Evolutionary conservation across 78 protist genomes (phyloP).

Genomic region (Emiliania huxleyi): DNA sequence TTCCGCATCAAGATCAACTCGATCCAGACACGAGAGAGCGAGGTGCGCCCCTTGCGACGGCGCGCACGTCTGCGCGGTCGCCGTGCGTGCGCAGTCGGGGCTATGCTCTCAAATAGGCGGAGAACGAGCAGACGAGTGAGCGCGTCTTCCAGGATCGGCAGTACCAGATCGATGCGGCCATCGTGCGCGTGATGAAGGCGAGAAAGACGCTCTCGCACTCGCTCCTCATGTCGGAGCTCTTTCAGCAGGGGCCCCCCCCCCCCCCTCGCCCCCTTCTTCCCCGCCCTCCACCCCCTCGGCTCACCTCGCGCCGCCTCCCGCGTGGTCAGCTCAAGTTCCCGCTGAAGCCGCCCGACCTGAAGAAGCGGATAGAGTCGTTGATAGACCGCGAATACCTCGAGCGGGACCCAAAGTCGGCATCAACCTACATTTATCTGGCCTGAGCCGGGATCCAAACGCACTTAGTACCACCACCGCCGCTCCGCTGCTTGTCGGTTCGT

Average conservation of each 20-base stretch:
- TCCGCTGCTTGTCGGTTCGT: too few relatives aligned
- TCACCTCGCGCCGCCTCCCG: too few relatives aligned
- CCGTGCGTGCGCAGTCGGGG: too few relatives aligned
- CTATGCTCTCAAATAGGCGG: too few relatives aligned
- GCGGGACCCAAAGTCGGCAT: slow-evolving; percentile 35
- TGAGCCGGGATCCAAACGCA: too few relatives aligned
- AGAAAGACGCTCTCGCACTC: slow-evolving; percentile 74
- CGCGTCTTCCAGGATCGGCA: slow-evolving; percentile 78
- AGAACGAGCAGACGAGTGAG: slow-evolving; percentile 73
- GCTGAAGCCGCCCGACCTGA: slow-evolving; percentile 79
- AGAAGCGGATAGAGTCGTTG: slow-evolving; percentile 90
- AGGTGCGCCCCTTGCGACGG: too few relatives aligned
- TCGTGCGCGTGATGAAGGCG: slow-evolving; percentile 96
- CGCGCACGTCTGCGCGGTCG: too few relatives aligned
- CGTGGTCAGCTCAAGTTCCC: slow-evolving; percentile 86
- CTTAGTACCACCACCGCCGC: too few relatives aligned
- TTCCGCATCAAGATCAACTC: slow-evolving; percentile 79
- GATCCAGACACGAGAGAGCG: slow-evolving; percentile 85
- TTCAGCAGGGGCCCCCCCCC: slow-evolving; percentile 21
- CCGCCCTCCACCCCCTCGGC: too few relatives aligned
- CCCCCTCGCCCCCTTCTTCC: too few relatives aligned
- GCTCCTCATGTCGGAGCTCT: slow-evolving; percentile 73
- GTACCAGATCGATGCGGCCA: slow-evolving; percentile 61
- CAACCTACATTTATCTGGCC: neutral
- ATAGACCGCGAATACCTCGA: slow-evolving; percentile 93